Evolutionary conservation across 768 basidiomycete species (phyloP), one percentile per base, ranked within the genome.

Genomic region (Trametes maxima): DNA sequence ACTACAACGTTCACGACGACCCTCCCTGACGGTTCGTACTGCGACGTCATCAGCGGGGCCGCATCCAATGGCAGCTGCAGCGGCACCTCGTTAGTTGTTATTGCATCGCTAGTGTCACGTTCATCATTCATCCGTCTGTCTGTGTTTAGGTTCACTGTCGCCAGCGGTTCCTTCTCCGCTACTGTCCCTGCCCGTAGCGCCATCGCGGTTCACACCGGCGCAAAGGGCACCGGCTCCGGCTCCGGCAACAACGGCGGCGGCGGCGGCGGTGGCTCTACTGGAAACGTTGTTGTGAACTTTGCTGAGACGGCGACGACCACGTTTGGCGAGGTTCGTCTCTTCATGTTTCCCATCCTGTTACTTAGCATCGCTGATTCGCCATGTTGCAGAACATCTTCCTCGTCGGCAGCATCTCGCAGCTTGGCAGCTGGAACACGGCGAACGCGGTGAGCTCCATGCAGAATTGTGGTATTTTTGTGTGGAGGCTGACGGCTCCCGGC

Each of bases 21-120:
- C 0, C 72, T 89, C 10, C 79, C 87, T 0, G 79, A 72, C 22
- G 87, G 86, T 0, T 70, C 72, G 4, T 89, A 89, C 65, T 89
- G 88, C 72, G 84, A 90, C 69, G 84, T 88, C 19, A 76, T 87
- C 36, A 80, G 77, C 50, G 87, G 87, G 11, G 69, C 65, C 35
- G 75, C 70, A 28, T 70, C 70, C 0, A 63, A 59, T 0, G 80
- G 80, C 1, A 55, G 66, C 0, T 90, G 88, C 69, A 78, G 81
- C 0, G 86, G 86, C 0, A 59, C 73, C 33, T 70, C 74, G 86
- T 88, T 64, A 54, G 82, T 73, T 8, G 40, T 47, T 28, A 36
- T 13, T 37, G 48, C 49, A 19, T 45, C 19, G 21, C 43, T 56
- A 37, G 21, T 33, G 22, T 44, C 11, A 1, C 3, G 11, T 12